These are phyloP conservation scores for Crotalaria pallida DNA, from an alignment of 306 rosid species.

Conservation along the genomic window DNA sequence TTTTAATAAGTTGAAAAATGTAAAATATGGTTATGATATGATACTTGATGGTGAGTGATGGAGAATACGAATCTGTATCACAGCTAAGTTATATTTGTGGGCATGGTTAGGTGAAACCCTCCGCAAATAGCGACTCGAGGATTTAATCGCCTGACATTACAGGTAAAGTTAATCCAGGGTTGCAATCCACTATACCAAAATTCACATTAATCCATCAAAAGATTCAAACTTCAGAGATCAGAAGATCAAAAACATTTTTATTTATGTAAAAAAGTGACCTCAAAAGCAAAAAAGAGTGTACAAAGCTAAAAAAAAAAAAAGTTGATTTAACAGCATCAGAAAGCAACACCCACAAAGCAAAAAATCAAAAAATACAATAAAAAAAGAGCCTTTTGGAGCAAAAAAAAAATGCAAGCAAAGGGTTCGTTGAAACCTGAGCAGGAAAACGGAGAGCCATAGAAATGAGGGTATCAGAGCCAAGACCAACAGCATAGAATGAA, in stretches of 20 bases:
- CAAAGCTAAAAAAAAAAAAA: not conserved
- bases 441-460: constrained; percentile 88
- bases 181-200: too few relatives aligned
- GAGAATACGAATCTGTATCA: too few relatives aligned
- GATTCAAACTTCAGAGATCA: not conserved
- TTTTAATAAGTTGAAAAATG: too few relatives aligned
- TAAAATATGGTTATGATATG: too few relatives aligned
- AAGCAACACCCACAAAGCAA: not conserved
- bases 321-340: not conserved
- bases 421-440: constrained; percentile 53
- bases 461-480: constrained; percentile 64
- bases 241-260: not conserved
- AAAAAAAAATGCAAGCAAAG: not conserved
- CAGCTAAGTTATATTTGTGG: too few relatives aligned
- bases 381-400: not conserved
- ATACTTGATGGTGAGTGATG: too few relatives aligned
- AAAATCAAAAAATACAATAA: too few relatives aligned
- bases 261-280: not conserved
- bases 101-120: too few relatives aligned
- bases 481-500: constrained; percentile 69
- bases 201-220: not conserved
- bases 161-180: too few relatives aligned
- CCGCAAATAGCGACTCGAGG: too few relatives aligned
- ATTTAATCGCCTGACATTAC: too few relatives aligned
- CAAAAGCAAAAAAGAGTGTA: not conserved